Evolutionary conservation across 2,329 filamentous ascomycete genomes (phyloP).

Genomic region (Aspergillus clavatus): DNA sequence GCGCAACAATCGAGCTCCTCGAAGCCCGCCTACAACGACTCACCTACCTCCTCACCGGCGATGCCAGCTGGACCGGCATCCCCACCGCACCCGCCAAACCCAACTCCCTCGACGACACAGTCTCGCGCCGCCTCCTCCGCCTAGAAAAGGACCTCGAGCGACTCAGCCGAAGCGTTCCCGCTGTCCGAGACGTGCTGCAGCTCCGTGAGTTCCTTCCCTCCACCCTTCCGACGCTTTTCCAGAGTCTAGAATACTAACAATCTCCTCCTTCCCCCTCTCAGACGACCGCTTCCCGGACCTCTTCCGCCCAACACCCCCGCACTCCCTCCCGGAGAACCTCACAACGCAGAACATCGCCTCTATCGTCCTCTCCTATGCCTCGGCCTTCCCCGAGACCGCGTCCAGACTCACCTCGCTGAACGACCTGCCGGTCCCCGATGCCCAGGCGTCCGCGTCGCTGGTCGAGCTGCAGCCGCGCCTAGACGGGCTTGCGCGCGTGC

Average conservation of each 20-base stretch:
- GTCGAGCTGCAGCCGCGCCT: constrained; percentile 42
- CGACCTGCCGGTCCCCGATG: constrained; percentile 44
- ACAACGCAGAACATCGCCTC: constrained; percentile 35
- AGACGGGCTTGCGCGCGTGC: constrained; percentile 31
- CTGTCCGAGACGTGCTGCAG: constrained; percentile 39
- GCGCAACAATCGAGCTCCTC: constrained; percentile 41
- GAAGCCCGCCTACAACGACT: constrained; percentile 42
- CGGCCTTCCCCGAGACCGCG: constrained; percentile 44
- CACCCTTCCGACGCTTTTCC: not conserved
- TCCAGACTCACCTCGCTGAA: constrained; percentile 46
- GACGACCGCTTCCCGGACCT: constrained; percentile 41
- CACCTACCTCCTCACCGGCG: constrained; percentile 43
- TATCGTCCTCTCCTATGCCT: constrained; percentile 43
- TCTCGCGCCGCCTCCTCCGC: constrained; percentile 35
- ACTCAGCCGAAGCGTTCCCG: constrained; percentile 35
- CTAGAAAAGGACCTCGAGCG: constrained; percentile 37
- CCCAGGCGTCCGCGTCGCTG: constrained; percentile 38
- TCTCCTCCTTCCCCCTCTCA: constrained; percentile 27
- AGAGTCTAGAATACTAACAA: constrained; percentile 21
- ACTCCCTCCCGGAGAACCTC: constrained; percentile 33
- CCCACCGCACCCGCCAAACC: constrained; percentile 32
- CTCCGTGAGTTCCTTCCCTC: constrained; percentile 37
- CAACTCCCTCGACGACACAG: constrained; percentile 33
- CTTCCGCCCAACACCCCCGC: constrained; percentile 33
- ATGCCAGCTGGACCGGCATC: constrained; percentile 37